These are phyloP conservation scores for Pseudogymnoascus sp. DNA, from an alignment of 2,329 filamentous ascomycete genomes.

Conservation along the genomic window DNA sequence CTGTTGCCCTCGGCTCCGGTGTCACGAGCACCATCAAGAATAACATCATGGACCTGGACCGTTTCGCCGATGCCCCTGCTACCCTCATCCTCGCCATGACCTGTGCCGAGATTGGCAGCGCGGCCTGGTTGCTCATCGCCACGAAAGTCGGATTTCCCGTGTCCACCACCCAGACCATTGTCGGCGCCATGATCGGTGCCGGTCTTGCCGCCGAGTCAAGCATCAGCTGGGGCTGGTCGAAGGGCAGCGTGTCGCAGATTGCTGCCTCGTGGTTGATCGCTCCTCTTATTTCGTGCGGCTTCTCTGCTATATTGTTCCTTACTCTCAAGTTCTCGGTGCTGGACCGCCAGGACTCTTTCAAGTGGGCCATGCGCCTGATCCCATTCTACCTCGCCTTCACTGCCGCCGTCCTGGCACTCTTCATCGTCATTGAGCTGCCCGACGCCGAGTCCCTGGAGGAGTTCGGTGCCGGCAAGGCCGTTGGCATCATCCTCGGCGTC, in stretches of 20 bases:
- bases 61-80: conserved; percentile 55
- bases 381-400: conserved; percentile 22
- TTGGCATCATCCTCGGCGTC: conserved; percentile 16
- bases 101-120: conserved; percentile 50
- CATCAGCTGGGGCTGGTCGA: conserved; percentile 35
- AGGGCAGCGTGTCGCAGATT: conserved; percentile 38
- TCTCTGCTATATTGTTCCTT: conserved; percentile 41
- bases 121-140: conserved; percentile 53
- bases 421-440: conserved; percentile 19
- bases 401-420: conserved; percentile 17
- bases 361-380: conserved; percentile 38
- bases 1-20: conserved; percentile 46
- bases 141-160: conserved; percentile 51
- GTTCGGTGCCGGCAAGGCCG: conserved; percentile 26
- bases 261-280: conserved; percentile 42
- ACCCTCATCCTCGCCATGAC: conserved; percentile 52
- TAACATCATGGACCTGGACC: conserved; percentile 50
- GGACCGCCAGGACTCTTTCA: conserved; percentile 39
- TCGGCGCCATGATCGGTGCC: background rate
- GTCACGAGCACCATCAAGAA: conserved; percentile 29
- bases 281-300: conserved; percentile 37
- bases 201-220: conserved; percentile 23
- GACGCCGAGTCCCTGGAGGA: conserved; percentile 23
- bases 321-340: conserved; percentile 42
- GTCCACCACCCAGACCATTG: conserved; percentile 36